Evolutionary conservation across 2,329 filamentous ascomycete genomes (phyloP), one percentile per base, ranked within the genome.

Genomic region (Sclerotinia minor): DNA sequence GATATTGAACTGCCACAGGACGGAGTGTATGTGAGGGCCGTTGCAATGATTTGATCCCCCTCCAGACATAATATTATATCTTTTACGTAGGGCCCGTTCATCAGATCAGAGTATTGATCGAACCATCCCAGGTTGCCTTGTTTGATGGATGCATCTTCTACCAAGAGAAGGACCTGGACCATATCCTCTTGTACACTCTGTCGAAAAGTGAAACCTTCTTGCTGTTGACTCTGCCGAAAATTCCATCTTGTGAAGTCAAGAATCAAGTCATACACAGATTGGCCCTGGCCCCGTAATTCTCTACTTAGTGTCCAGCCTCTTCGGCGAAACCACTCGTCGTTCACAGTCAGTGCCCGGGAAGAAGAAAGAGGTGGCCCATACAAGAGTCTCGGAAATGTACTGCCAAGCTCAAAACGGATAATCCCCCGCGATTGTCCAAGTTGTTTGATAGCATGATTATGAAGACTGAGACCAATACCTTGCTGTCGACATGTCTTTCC

Each of bases 341-440:
- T 69, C n/a, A 70, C 55, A 24, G 72, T 65, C 45, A 79, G 76
- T 17, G 81, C 81, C 5, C 77, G 5, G 49, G 66, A 29, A 13
- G 49, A 26, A 35, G 59, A 53, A 38, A 38, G 69, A 0, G 84
- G 84, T 50, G 85, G 78, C 0, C 86, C 86, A 72, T 83, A 85
- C 6, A 88, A 75, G 0, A 88, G 78, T 32, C 86, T 81, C 35
- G 86, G 86, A 71, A 87, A 88, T 0, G 84, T 84, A 72, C 82
- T 85, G 59, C 86, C 86, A 15, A 88, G 79, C 70, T 86, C 84
- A 59, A 87, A 76, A 21, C 83, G 81, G 52, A 80, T 80, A 21
- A 88, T 81, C 21, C 84, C 84, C 29, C 81, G 79, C 45, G 83
- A 83, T 67, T 79, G 81, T 59, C 78, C 80, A 3, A 88, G 80